Percentiles rank a stretch among this genome's conserved stretches.
These are phyloP conservation scores for Cercospora janseana DNA, from an alignment of 2,329 filamentous ascomycete genomes.

Conservation along the genomic window DNA sequence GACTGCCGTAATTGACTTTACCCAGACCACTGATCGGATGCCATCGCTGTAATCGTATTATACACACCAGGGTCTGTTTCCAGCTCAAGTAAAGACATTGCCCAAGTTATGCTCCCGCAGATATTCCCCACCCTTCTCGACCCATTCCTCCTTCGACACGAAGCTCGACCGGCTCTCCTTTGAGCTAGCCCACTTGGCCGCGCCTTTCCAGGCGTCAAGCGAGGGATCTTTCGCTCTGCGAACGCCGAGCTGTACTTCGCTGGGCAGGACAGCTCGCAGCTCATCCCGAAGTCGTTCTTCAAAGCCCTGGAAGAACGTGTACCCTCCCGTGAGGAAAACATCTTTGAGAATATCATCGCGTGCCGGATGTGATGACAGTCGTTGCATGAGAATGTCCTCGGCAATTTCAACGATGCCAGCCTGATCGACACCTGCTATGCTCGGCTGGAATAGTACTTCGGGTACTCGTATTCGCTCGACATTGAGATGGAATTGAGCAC, in stretches of 20 bases:
- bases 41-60: slow-evolving; percentile 1
- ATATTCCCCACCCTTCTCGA: slow-evolving; percentile 91
- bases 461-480: slow-evolving; percentile 99
- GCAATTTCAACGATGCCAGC: slow-evolving; percentile 90
- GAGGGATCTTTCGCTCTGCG: slow-evolving; percentile 72
- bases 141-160: slow-evolving; percentile 77
- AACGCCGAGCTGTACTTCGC: slow-evolving; percentile 65
- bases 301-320: slow-evolving; percentile 81
- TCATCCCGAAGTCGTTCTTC: slow-evolving; percentile 76
- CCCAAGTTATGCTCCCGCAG: slow-evolving; percentile 63
- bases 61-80: neutral
- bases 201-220: slow-evolving; percentile 90
- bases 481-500: slow-evolving; percentile 89
- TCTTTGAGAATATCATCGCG: slow-evolving; percentile 74
- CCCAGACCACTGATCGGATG: no score
- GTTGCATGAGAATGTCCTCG: slow-evolving; percentile 81
- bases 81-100: slow-evolving; percentile 36
- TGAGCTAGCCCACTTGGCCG: slow-evolving; percentile 74
- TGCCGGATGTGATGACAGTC: slow-evolving; percentile 57
- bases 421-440: slow-evolving; percentile 95
- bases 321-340: slow-evolving; percentile 92
- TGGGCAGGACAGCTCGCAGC: slow-evolving; percentile 68
- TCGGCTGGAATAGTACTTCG: slow-evolving; percentile 98
- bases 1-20: no score
- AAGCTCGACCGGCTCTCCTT: slow-evolving; percentile 60